Evolutionary conservation across 148 eudicot genomes (phyloP).

Genomic region (Camellia granthamiana): DNA sequence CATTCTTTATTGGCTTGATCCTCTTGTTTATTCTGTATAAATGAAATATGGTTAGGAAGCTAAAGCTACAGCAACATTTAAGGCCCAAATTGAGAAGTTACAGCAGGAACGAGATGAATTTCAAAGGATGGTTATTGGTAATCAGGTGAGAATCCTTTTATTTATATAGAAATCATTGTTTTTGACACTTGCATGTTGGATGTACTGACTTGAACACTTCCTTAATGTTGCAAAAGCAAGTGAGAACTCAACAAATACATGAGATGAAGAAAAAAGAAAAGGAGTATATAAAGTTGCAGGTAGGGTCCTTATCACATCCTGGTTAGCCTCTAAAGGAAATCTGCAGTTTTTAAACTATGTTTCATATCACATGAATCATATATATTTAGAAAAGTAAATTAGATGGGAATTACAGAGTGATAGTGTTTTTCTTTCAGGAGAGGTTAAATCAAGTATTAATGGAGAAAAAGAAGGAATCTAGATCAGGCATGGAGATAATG

Average conservation of each 20-base stretch:
- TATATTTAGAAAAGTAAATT: not conserved
- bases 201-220: slow-evolving; percentile 10
- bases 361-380: not conserved
- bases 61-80: slow-evolving; percentile 82
- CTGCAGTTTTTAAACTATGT: not conserved
- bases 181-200: not conserved
- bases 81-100: slow-evolving; percentile 92
- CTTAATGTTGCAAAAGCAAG: slow-evolving; percentile 60
- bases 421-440: slow-evolving; percentile 48
- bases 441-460: slow-evolving; percentile 85
- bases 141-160: slow-evolving; percentile 58
- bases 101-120: slow-evolving; percentile 98
- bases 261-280: slow-evolving; percentile 99
- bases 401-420: not conserved
- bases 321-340: not conserved
- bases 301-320: slow-evolving; percentile 17
- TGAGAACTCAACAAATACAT: slow-evolving; percentile 87
- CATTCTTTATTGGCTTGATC: slow-evolving; percentile 2
- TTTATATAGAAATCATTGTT: not conserved
- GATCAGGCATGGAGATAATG: slow-evolving; percentile 99
- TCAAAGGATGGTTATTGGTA: slow-evolving; percentile 98
- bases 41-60: slow-evolving; percentile 65
- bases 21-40: slow-evolving; percentile 11
- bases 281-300: slow-evolving; percentile 95
- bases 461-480: slow-evolving; percentile 99